phyloP scores from a whole-genome alignment of 495 filamentous ascomycete species.

The Talaromyces nanjingensis region DNA sequence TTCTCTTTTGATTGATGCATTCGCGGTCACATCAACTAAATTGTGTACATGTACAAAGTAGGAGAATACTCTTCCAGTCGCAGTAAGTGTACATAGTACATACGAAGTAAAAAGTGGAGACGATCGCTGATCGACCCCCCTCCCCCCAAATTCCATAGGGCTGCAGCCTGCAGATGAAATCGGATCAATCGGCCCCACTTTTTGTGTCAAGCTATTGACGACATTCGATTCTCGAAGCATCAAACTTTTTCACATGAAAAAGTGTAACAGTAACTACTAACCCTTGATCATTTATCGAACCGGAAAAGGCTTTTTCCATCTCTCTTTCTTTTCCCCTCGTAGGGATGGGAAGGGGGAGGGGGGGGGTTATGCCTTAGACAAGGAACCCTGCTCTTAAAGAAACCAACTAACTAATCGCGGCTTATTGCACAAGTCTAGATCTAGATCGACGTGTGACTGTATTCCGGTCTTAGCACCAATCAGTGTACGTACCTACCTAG shows the following conservation, averaged over 20 bases:
- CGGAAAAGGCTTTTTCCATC: too few species aligned
- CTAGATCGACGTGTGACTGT: not conserved
- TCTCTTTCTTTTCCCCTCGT: too few species aligned
- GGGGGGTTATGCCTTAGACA: not conserved
- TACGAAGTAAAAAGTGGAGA: not conserved
- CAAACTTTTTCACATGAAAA: not conserved
- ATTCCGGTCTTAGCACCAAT: not conserved
- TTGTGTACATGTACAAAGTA: not conserved
- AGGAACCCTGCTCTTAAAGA: not conserved
- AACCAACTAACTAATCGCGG: not conserved
- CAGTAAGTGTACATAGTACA: not conserved
- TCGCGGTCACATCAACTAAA: too few species aligned
- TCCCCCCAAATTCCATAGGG: not conserved
- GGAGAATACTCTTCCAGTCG: not conserved
- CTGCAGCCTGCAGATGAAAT: not conserved
- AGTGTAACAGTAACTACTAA: not conserved
- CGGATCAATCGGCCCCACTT: not conserved
- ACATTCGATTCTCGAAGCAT: not conserved
- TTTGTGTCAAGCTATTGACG: not conserved
- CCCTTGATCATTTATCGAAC: too few species aligned
- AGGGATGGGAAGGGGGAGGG: too few species aligned
- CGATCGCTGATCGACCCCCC: not conserved
- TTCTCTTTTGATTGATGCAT: too few species aligned
- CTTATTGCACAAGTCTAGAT: not conserved
- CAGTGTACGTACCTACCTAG: too few species aligned